Evolutionary conservation across 1,284 basidiomycete species (phyloP).

Genomic region (Pseudozyma sp.): DNA sequence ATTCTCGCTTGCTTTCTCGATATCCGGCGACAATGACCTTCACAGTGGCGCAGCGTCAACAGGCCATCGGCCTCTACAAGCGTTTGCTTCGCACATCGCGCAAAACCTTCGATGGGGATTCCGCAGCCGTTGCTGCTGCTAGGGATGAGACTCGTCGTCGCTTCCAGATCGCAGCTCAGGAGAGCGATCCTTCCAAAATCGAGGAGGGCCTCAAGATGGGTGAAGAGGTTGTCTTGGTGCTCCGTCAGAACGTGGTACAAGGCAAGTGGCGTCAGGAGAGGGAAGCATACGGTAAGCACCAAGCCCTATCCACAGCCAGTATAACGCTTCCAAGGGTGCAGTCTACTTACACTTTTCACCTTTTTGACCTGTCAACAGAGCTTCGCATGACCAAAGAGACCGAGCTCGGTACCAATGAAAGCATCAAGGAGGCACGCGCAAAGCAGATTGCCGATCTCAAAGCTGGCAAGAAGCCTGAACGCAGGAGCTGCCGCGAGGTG

Average conservation of each 20-base stretch:
- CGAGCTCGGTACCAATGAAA: constrained; percentile 66
- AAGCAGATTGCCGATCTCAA: constrained; percentile 58
- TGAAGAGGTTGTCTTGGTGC: constrained; percentile 59
- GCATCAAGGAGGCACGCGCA: constrained; percentile 57
- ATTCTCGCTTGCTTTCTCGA: too few relatives aligned
- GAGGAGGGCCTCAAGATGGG: constrained; percentile 62
- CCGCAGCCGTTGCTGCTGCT: constrained; percentile 49
- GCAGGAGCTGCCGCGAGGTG: constrained; percentile 48
- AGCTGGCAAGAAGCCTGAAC: constrained; percentile 53
- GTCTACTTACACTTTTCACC: neutral
- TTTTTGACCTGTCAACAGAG: constrained; percentile 19
- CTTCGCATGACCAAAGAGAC: constrained; percentile 65
- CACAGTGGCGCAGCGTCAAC: constrained; percentile 53
- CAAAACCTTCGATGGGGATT: constrained; percentile 59
- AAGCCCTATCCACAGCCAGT: too few relatives aligned
- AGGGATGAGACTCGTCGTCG: constrained; percentile 52
- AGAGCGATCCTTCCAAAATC: constrained; percentile 53
- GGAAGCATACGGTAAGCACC: constrained; percentile 45
- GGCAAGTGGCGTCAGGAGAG: constrained; percentile 54
- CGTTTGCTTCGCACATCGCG: constrained; percentile 60
- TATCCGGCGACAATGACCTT: constrained; percentile 28
- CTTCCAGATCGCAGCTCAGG: constrained; percentile 47
- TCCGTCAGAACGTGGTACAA: constrained; percentile 66
- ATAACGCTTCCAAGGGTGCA: too few relatives aligned
- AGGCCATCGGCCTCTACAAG: constrained; percentile 63